Evolutionary conservation across 495 filamentous ascomycete species (phyloP).

Genomic region (Lophium mytilinum): DNA sequence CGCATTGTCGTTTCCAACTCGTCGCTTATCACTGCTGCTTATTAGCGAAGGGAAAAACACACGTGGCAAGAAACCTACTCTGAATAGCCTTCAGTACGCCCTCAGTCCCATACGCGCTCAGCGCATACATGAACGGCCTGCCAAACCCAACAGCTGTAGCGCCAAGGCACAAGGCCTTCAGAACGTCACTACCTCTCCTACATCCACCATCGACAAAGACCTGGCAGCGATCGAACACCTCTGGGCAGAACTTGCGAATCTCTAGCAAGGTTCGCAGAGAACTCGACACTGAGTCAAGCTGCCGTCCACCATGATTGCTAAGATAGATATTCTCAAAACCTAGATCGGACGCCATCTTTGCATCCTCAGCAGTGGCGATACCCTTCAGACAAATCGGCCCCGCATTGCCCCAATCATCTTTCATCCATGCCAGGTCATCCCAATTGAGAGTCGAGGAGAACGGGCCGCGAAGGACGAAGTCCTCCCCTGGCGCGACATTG

Average conservation of each 20-base stretch:
- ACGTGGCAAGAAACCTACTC: constrained; percentile 5
- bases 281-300: constrained; percentile 15
- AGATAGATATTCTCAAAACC: constrained; percentile 12
- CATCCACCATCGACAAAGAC: constrained; percentile 17
- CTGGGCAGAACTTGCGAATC: constrained; percentile 16
- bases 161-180: constrained; percentile 18
- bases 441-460: constrained; percentile 14
- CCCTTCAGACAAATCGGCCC: constrained; percentile 17
- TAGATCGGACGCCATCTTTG: constrained; percentile 12
- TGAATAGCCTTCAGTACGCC: constrained; percentile 14
- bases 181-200: constrained; percentile 12
- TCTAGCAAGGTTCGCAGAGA: constrained; percentile 14
- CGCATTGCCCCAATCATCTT: constrained; percentile 13
- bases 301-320: constrained; percentile 18
- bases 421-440: constrained; percentile 18
- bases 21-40: constrained; percentile 8
- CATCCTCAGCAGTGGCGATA: constrained; percentile 18
- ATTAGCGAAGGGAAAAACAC: not conserved
- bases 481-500: constrained; percentile 2
- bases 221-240: constrained; percentile 13
- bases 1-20: constrained; percentile 17
- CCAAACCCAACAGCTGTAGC: constrained; percentile 18
- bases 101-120: constrained; percentile 15
- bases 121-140: constrained; percentile 15
- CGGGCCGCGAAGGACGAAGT: not conserved